Evolutionary conservation across 768 basidiomycete species (phyloP).

Genomic region (Macrolepiota albuminosa): DNA sequence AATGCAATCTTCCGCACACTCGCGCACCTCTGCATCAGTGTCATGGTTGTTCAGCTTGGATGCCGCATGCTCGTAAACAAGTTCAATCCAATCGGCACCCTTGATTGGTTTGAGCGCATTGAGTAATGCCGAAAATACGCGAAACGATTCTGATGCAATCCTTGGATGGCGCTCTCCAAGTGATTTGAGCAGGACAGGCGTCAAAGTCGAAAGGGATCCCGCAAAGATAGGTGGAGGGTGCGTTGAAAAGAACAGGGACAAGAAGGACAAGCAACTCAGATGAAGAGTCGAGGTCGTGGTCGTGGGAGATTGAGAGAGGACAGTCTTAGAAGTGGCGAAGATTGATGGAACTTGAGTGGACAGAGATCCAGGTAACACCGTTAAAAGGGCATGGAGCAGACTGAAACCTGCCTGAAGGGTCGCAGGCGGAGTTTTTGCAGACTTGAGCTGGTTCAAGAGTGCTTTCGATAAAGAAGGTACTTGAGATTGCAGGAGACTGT

Average conservation of each 20-base stretch:
- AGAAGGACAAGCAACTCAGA: constrained; percentile 80
- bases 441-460: constrained; percentile 81
- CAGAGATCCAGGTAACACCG: constrained; percentile 80
- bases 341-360: constrained; percentile 64
- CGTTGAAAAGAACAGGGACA: constrained; percentile 74
- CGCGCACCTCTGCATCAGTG: constrained; percentile 88
- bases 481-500: constrained; percentile 66
- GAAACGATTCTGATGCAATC: constrained; percentile 84
- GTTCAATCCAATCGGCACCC: constrained; percentile 59
- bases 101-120: constrained; percentile 70
- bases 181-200: constrained; percentile 69
- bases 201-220: constrained; percentile 58
- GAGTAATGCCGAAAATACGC: constrained; percentile 79
- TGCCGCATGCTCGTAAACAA: constrained; percentile 72
- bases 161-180: constrained; percentile 84
- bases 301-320: constrained; percentile 63
- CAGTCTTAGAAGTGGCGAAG: constrained; percentile 54
- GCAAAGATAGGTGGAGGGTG: constrained; percentile 59
- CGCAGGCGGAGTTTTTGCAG: constrained; percentile 67
- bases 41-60: constrained; percentile 69
- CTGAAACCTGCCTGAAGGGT: constrained; percentile 85
- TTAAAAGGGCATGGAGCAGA: constrained; percentile 69
- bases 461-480: constrained; percentile 77
- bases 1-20: constrained; percentile 75
- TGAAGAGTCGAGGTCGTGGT: constrained; percentile 81